Base-by-base conservation (phyloP, 257 asterid species). In the Knoxia roxburghii region DNA sequence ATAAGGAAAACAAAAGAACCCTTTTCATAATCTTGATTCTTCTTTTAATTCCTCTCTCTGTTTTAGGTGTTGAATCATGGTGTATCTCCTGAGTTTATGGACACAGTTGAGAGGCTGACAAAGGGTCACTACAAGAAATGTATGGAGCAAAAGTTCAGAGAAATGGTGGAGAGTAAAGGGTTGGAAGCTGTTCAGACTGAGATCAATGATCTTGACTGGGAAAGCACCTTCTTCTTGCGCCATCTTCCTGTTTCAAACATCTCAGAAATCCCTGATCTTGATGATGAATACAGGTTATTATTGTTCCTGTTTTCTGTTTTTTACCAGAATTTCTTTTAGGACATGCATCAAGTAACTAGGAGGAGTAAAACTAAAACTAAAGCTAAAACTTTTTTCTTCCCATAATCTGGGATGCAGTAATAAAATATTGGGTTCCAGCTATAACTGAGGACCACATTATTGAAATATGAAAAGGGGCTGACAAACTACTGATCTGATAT, bases 211-310 rank as follows among this genome's bases (percentile, higher is more conserved):
- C 66, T 82, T 11, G 94, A 86, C 54, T 86, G 94, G 94, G 94
- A 86, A 53, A 82, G 88, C 83, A 82, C 94, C 21, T 86, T 86
- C 84, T 76, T 50, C 77, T 53, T 84, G 68, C 81, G 81, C 58
- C 94, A 86, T 62, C 90, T 86, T 14, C 94, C 94, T 23, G 76
- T 60, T 61, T 86, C 94, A 2, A 86, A 82, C 79, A 73, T 84
- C 71, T 79, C 83, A 5, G 85, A 86, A 61, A 27, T 86, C 74
- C 88, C 88, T 27, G 94, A 86, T 75, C 86, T 86, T 48, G 83
- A 84, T 20, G 84, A 86, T 2, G 73, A 80, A 55, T 86, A 86
- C 90, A 86, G 94, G 90, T 84, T 30, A 17, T 58, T 0, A 57
- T 27, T 2, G 15, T 6, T 5, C 41, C 41, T 37, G 41, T 37